Evolutionary conservation across 768 basidiomycete species (phyloP), one percentile per base, ranked within the genome.

Genomic region (Termitomyces sp.): DNA sequence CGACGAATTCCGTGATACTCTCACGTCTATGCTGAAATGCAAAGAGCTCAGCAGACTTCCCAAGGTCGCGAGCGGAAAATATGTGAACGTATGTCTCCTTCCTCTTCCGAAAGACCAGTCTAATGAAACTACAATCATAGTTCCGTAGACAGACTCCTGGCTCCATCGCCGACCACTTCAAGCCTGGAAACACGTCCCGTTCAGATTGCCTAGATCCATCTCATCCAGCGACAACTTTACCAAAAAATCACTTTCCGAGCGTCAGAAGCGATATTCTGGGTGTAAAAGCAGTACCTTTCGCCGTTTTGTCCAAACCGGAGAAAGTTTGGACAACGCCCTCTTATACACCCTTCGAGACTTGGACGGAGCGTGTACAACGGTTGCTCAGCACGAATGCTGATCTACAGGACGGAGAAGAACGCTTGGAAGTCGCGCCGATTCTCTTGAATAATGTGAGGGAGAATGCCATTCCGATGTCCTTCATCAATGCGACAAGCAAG

Each of bases 71-170:
- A 61, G 64, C 39, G 62, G 72, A 56, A 72, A 67, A 31, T 76
- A 74, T 6, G 59, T 80, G 12, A 68, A 73, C 50, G 79, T 79
- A 22, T 45, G 74, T 59, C 24, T n/a, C 24, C 41, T 15, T 15
- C 5, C 49, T 9, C 47, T 34, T 36, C 15, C 18, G 16, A 27
- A 24, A 51, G 8, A 11, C 4, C 18, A 54, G 9, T 46, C 46
- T 44, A n/a, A n/a, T 41, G 15, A 48, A 48, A 3, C n/a, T 48
- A 50, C 37, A 31, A 57, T 27, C 18, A 33, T 50, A 81, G 80
- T 79, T 76, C 64, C 73, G 71, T 27, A 66, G 71, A 42, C 77
- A 78, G 55, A 76, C 72, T 4, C 79, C 77, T 0, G 81, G 79
- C 9, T 69, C 71, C 18, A 54, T 65, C 15, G 56, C 58, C 13